Conservation (phyloP, 2,329 filamentous ascomycete species). For the Microdochium trichocladiopsis region DNA sequence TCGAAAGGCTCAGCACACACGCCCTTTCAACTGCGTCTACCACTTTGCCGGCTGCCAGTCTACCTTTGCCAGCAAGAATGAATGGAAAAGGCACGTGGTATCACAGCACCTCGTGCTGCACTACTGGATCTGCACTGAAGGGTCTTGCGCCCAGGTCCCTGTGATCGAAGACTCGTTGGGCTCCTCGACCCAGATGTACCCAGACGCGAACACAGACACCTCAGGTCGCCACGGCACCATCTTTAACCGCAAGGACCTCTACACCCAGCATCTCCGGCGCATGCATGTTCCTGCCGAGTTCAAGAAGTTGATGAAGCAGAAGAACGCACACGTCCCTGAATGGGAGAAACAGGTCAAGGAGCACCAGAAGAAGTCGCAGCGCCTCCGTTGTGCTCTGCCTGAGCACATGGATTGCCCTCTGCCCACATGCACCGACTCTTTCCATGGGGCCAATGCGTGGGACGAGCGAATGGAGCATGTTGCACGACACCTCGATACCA, state of each 20-base stretch:
- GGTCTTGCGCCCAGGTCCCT: slow-evolving; percentile 35
- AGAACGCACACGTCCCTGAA: slow-evolving; percentile 20
- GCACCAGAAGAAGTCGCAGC: slow-evolving; percentile 52
- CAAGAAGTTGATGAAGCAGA: slow-evolving; percentile 29
- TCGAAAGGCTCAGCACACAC: slow-evolving; percentile 44
- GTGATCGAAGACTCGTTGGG: slow-evolving; percentile 13
- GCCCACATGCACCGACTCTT: slow-evolving; percentile 49
- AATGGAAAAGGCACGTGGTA: slow-evolving; percentile 87
- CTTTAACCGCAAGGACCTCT: slow-evolving; percentile 91
- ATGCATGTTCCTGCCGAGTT: slow-evolving; percentile 62
- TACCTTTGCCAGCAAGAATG: slow-evolving; percentile 77
- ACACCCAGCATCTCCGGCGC: slow-evolving; percentile 78
- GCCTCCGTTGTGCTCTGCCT: slow-evolving; percentile 56
- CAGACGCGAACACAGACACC: slow-evolving; percentile 3
- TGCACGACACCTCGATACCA: slow-evolving; percentile 65
- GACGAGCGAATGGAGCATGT: slow-evolving; percentile 84
- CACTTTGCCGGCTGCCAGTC: slow-evolving; percentile 66
- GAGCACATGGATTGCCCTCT: slow-evolving; percentile 53
- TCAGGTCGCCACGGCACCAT: slow-evolving; percentile 43
- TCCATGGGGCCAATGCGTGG: slow-evolving; percentile 62
- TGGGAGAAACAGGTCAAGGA: slow-evolving; percentile 48
- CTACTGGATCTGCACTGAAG: slow-evolving; percentile 71
- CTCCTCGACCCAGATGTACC: slow-evolving; percentile 7
- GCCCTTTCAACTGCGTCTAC: slow-evolving; percentile 72
- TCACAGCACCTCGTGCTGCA: slow-evolving; percentile 71